Evolutionary conservation across 495 filamentous ascomycete genomes (phyloP).

Genomic region (Aspergillus incahuasiensis): DNA sequence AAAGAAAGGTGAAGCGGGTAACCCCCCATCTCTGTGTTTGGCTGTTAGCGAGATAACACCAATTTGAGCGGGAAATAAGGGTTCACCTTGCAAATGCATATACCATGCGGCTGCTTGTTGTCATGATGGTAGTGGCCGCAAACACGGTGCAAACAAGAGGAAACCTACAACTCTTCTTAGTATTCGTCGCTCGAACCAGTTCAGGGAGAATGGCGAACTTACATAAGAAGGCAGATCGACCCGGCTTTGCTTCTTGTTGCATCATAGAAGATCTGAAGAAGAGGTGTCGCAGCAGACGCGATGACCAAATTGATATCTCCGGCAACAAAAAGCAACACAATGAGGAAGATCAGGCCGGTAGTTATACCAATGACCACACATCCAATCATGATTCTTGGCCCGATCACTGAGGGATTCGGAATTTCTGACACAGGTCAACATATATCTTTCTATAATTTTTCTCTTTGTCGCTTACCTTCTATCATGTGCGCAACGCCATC

Average conservation of each 20-base stretch:
- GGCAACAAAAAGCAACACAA: conserved; percentile 60
- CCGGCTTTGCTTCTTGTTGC: conserved; percentile 62
- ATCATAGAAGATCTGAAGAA: conserved; percentile 67
- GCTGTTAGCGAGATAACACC: conserved; percentile 10
- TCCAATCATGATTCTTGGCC: conserved; percentile 68
- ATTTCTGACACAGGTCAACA: conserved; percentile 48
- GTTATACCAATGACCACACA: conserved; percentile 64
- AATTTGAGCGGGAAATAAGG: neutral
- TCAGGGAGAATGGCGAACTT: conserved; percentile 5
- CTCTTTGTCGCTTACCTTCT: conserved; percentile 25
- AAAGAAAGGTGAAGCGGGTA: conserved; percentile 63
- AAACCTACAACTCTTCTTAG: conserved; percentile 38
- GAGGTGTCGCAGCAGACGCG: conserved; percentile 54
- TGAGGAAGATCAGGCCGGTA: conserved; percentile 65
- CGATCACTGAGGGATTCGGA: conserved; percentile 59
- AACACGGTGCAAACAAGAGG: conserved; percentile 70
- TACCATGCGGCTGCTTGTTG: conserved; percentile 70
- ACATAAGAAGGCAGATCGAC: conserved; percentile 66
- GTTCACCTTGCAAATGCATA: conserved; percentile 62
- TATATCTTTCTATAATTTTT: neutral
- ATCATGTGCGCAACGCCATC: conserved; percentile 53
- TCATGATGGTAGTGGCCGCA: conserved; percentile 67
- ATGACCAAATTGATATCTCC: conserved; percentile 58
- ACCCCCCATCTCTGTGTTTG: conserved; percentile 55
- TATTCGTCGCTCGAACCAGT: conserved; percentile 4